These are phyloP conservation scores for Magnolia kwangsiensis DNA, from an alignment of 164 flowering plant species.

Conservation along the genomic window DNA sequence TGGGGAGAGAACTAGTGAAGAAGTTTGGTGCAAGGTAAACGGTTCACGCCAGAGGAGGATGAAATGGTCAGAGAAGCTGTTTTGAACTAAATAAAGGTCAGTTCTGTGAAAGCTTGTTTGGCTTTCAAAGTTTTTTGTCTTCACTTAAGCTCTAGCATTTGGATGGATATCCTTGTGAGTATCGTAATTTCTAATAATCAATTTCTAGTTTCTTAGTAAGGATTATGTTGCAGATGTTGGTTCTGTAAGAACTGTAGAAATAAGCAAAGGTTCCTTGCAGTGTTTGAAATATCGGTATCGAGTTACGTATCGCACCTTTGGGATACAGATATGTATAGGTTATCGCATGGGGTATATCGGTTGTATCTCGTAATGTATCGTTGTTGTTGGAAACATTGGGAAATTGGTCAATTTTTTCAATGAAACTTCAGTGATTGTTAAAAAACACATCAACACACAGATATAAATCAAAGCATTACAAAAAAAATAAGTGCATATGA, in stretches of 20 bases:
- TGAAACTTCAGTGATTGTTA: too few species aligned
- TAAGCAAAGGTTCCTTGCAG: not conserved
- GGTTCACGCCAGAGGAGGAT: constrained; percentile 3
- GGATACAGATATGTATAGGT: too few species aligned
- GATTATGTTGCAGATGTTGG: not conserved
- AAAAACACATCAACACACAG: too few species aligned
- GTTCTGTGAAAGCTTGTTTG: not conserved
- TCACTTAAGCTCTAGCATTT: not conserved
- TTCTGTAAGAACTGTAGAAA: not conserved
- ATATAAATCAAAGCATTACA: too few species aligned
- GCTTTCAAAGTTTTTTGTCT: not conserved
- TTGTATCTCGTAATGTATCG: too few species aligned
- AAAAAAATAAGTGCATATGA: too few species aligned
- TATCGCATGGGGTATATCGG: too few species aligned
- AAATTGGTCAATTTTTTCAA: too few species aligned
- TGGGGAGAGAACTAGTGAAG: not conserved
- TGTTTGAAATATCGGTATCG: too few species aligned
- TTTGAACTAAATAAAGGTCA: not conserved
- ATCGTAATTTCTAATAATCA: not conserved
- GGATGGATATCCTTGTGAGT: not conserved
- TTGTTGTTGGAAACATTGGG: too few species aligned
- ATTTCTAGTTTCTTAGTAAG: not conserved
- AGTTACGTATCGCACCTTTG: too few species aligned
- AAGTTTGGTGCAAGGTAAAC: constrained; percentile 6
- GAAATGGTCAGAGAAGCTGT: not conserved